Conservation (phyloP, 495 filamentous ascomycete genomes). For the Friedmanniomyces endolithicus region DNA sequence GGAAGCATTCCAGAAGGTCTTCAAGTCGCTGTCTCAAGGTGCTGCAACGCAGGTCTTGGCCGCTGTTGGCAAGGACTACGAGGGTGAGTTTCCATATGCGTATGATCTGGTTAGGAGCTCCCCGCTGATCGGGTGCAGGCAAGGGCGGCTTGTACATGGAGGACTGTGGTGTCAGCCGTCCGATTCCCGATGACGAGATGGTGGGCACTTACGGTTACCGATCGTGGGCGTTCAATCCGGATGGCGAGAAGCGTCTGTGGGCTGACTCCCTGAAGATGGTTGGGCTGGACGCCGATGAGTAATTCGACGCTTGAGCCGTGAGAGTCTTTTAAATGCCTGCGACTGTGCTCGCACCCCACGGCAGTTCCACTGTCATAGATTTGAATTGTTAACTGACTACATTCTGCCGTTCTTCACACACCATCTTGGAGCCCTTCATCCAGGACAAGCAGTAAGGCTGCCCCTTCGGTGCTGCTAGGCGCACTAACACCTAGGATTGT, state of each 20-base stretch:
- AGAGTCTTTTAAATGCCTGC: too few relatives aligned
- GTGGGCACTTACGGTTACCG: slow-evolving; percentile 22
- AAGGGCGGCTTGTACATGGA: slow-evolving; percentile 22
- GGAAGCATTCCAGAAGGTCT: slow-evolving; percentile 4
- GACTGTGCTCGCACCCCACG: too few relatives aligned
- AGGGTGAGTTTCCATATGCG: slow-evolving; percentile 1
- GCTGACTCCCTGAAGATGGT: slow-evolving; percentile 35
- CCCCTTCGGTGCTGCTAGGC: neutral
- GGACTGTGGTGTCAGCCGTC: slow-evolving; percentile 24
- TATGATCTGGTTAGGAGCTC: neutral
- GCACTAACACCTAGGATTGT: neutral
- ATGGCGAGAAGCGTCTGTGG: slow-evolving; percentile 35
- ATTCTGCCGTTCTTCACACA: too few relatives aligned
- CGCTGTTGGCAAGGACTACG: slow-evolving; percentile 23
- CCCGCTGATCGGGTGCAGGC: slow-evolving; percentile 1
- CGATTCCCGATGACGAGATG: slow-evolving; percentile 6
- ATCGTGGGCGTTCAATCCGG: slow-evolving; percentile 27
- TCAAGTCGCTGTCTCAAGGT: slow-evolving; percentile 23
- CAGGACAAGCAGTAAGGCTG: neutral
- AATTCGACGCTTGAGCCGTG: neutral
- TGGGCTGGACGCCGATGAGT: slow-evolving; percentile 4
- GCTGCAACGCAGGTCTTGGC: slow-evolving; percentile 24
- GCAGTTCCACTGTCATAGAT: too few relatives aligned
- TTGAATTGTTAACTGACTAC: too few relatives aligned
- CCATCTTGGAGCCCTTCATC: neutral